A percentile compares a stretch with the other conserved stretches of the same genome.
These are phyloP conservation scores for Arthroderma uncinatum DNA, from an alignment of 2,329 filamentous ascomycete genomes.

Conservation along the genomic window DNA sequence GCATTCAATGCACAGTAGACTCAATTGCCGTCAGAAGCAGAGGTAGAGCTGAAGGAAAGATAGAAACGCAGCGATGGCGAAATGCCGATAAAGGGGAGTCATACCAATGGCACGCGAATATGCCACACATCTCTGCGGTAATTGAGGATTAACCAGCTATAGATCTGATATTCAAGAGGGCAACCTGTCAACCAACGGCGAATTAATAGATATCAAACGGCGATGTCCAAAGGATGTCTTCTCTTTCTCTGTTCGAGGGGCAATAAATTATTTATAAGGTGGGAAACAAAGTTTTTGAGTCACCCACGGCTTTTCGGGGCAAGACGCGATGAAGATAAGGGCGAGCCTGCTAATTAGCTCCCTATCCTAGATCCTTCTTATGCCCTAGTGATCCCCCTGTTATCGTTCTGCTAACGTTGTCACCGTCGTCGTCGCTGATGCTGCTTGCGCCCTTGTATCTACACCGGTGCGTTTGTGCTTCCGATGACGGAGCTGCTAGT, in stretches of 20 bases:
- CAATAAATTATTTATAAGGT: slow-evolving; percentile 11
- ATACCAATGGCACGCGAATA: slow-evolving; percentile 89
- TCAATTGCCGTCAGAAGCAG: background rate
- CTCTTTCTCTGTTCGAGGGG: background rate
- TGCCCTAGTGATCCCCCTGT: no score
- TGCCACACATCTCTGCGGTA: slow-evolving; percentile 71
- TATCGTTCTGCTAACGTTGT: no score
- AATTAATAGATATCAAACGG: background rate
- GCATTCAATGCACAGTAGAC: background rate
- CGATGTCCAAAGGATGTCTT: background rate
- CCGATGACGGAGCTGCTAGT: slow-evolving; percentile 1
- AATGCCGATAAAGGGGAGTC: background rate
- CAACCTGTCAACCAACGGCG: no score
- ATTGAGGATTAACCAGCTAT: background rate
- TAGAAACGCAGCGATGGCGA: background rate
- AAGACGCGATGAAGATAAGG: background rate
- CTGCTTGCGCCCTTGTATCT: background rate
- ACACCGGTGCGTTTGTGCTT: background rate
- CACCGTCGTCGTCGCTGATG: no score
- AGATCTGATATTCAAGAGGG: no score
- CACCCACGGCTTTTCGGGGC: background rate
- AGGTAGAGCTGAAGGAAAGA: background rate
- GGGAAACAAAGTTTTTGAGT: slow-evolving; percentile 10
- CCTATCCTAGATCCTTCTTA: no score
- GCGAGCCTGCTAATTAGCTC: no score